phyloP scores from a whole-genome alignment of 495 filamentous ascomycete genomes.

The Immersiella caudata region DNA sequence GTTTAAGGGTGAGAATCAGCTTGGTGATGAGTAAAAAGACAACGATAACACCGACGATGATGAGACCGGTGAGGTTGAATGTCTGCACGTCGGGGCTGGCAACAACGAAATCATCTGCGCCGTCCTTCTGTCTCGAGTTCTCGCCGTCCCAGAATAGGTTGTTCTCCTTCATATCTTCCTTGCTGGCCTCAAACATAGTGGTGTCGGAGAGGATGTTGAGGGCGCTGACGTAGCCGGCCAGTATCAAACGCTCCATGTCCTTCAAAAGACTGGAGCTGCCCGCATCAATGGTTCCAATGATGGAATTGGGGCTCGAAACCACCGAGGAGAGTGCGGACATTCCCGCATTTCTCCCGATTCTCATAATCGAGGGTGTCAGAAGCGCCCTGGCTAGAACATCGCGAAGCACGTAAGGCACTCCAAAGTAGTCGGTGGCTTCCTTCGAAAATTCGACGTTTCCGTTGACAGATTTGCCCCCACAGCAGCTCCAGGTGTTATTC shows the following conservation, averaged over 20 bases:
- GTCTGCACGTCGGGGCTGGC: conserved; percentile 5
- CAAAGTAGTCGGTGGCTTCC: not conserved
- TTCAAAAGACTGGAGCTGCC: not conserved
- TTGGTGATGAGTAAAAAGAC: not conserved
- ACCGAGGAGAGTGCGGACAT: not conserved
- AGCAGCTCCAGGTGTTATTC: not conserved
- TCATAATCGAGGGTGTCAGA: not conserved
- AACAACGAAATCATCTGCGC: conserved; percentile 12
- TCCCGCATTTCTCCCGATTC: not conserved
- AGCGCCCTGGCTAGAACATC: not conserved
- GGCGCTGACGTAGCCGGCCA: conserved; percentile 7
- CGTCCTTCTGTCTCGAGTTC: not conserved
- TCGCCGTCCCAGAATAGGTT: conserved; percentile 8
- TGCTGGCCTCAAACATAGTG: not conserved
- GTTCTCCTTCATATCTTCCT: not conserved
- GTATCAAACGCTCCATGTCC: conserved; percentile 18
- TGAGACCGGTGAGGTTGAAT: conserved; percentile 18
- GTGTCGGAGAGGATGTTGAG: conserved; percentile 13
- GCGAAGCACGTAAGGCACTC: not conserved
- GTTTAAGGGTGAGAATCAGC: conserved; percentile 1
- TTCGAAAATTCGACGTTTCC: not conserved
- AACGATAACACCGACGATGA: not conserved
- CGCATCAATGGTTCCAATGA: not conserved
- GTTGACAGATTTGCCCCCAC: not conserved
- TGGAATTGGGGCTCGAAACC: not conserved